Evolutionary conservation across 2,329 filamentous ascomycete genomes (phyloP), one percentile per base, ranked within the genome.

Genomic region (Talaromyces sp.): DNA sequence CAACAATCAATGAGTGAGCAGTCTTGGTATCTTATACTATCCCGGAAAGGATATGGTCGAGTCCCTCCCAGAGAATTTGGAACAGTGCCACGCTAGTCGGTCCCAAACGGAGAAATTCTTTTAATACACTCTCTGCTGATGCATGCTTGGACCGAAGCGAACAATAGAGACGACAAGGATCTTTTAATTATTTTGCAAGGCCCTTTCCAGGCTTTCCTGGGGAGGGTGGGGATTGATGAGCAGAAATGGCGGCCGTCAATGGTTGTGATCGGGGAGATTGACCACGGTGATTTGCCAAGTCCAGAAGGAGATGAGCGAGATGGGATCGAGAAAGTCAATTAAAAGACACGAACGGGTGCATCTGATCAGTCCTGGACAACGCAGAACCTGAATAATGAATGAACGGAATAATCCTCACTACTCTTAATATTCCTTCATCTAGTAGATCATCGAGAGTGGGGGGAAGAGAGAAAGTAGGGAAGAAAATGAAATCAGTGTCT

Each of bases 341-440:
- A 54, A 54, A 54, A 54, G 50, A 22, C 50, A 35, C 27, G n/a
- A 35, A 54, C 31, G 27, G 50, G 31, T 54, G 50, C 50, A 19
- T 35, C 27, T 54, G 10, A 35, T 54, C 31, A 13, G 50, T 35
- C 19, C 50, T 35, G 50, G 50, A 19, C 50, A 54, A 37, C n/a
- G 31, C 31, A 54, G 50, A 54, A 19, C 31, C 45, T 61, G 59
- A 65, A 58, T 62, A 65, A 65, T 52, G 63, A 50, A 50, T 25
- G 47, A 45, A 45, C 19, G 15, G 50, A 66, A 37, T 43, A 61
- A 25, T 11, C 19, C 50, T 63, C 39, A 62, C 33, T 56, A 37
- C 63, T 56, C 50, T 57, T 58, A 41, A 47, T 41, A 62, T 65
- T 37, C 47, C 64, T 66, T 66, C 59, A 57, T 49, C 59, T 54